Conservation (phyloP, 2,329 filamentous ascomycete genomes). For the Calonectria leucothoes region DNA sequence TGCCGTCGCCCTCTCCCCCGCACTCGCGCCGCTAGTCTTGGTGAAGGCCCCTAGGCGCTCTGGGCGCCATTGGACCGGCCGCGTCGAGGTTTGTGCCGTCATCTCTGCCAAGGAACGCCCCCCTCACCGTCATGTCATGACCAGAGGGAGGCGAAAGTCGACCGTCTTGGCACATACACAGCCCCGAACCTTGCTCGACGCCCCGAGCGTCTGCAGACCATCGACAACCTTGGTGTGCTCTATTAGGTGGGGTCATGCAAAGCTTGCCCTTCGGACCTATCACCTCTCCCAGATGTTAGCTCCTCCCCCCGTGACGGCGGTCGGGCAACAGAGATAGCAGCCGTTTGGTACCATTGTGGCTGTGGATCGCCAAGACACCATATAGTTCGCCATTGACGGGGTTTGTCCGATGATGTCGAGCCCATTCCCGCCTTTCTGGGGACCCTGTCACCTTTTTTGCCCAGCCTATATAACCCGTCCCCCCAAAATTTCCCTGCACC, state of each 20-base stretch:
- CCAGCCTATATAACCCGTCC: slow-evolving; percentile 37
- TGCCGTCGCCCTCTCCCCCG: slow-evolving; percentile 34
- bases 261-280: slow-evolving; percentile 34
- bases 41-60: slow-evolving; percentile 15
- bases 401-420: slow-evolving; percentile 31
- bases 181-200: slow-evolving; percentile 27
- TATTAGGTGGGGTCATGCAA: slow-evolving; percentile 32
- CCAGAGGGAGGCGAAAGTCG: slow-evolving; percentile 25
- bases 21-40: slow-evolving; percentile 35
- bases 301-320: slow-evolving; percentile 20
- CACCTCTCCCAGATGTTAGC: slow-evolving; percentile 23
- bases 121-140: slow-evolving; percentile 31
- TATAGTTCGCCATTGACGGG: slow-evolving; percentile 33
- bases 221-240: slow-evolving; percentile 26
- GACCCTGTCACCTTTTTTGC: slow-evolving; percentile 18
- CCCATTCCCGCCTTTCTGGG: slow-evolving; percentile 11
- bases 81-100: slow-evolving; percentile 12
- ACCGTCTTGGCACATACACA: slow-evolving; percentile 35
- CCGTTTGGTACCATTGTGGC: slow-evolving; percentile 39
- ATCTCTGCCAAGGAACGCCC: slow-evolving; percentile 24
- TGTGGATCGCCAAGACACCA: slow-evolving; percentile 35
- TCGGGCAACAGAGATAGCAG: slow-evolving; percentile 36
- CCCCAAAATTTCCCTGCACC: slow-evolving; percentile 28
- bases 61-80: slow-evolving; percentile 31
- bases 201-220: slow-evolving; percentile 28